Evolutionary conservation across 2,329 filamentous ascomycete genomes (phyloP), one percentile per base, ranked within the genome.

Genomic region (Cladosporium cucumerinum): DNA sequence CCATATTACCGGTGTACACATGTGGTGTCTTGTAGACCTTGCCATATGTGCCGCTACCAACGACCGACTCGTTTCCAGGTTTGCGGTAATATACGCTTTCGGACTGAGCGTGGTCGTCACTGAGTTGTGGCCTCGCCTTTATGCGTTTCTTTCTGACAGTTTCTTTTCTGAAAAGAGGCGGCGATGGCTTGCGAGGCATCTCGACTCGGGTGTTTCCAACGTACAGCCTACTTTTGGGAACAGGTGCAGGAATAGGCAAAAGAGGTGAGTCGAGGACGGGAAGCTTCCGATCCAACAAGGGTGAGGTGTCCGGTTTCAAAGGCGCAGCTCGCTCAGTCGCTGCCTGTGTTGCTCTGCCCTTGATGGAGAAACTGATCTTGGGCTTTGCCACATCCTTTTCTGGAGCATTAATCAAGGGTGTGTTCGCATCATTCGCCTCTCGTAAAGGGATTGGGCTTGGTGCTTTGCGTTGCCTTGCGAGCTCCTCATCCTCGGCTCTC

Each of bases 21-120:
- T 97, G 92, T 10, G 93, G 82, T n/a, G 88, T 93, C 76, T 96
- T 96, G 82, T 96, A 97, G 5, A 97, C 93, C 77, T 96, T 96
- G 61, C 92, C 95, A 72, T 97, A 98, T 0, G 94, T 98, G 12
- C 94, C 94, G 51, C 94, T 96, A 18, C 94, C 94, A 23, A 98
- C 90, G 0, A 98, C 94, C 0, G 94, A 98, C 75, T 96, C 94
- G 71, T 98, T 97, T n/a, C 94, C 94, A 1, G 93, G 93, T 75
- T 97, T 98, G 68, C 94, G 86, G 79, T 90, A 97, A 78, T 96
- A 98, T 3, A 98, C 93, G 0, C 93, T 97, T 54, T 94, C 90
- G 0, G 93, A 96, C 6, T 84, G 81, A 12, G 87, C 86, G 71
- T 94, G 86, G 34, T 97, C 91, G 26, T 87, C 80, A 0, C 89